Base-by-base conservation (phyloP, 306 rosid genomes). In the Lathyrus sativus region DNA sequence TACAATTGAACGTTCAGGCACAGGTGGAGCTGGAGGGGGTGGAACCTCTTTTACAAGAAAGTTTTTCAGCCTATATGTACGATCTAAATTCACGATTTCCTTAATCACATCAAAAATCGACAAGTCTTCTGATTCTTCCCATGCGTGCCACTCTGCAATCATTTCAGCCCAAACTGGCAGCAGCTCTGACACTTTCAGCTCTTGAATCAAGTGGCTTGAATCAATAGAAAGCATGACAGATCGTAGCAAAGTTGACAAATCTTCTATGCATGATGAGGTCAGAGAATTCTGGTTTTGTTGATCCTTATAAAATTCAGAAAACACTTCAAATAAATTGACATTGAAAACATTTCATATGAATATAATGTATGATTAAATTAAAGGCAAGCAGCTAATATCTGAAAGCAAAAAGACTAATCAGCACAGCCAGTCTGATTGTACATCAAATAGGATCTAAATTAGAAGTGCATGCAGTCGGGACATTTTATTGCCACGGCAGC, bases 41-140 rank as follows among this genome's bases (percentile, higher is more conserved):
- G 90, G 93, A 80, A 84, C 70, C 76, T 48, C 79, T 73, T 85
- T 85, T 41, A 62, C 87, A 38, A 88, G 45, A 61, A 91, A 91
- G 80, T 84, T 83, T 62, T 81, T 74, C 70, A 87, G 60, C 59
- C 68, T 72, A 69, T 75, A 85, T 43, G 59, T 84, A 13, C 64
- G 14, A 56, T 88, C 81, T 72, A 89, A 84, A 75, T 72, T 83
- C 63, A 84, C 83, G 76, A 64, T 89, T 79, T 85, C 95, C 81
- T 77, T 87, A 55, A 91, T 87, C 80, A 91, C 89, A 19, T 83
- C 78, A 85, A 91, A 91, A 78, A 91, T 76, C 13, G 89, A 80
- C 69, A 91, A 72, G 78, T 91, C 91, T 82, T 91, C 95, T 17
- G 89, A 77, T 70, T 91, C 97, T 68, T 91, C 95, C 97, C 97